A percentile compares a stretch with the other conserved stretches of the same genome.
Conservation (phyloP, 1,284 basidiomycete species). For the Farysia itapuensis region DNA sequence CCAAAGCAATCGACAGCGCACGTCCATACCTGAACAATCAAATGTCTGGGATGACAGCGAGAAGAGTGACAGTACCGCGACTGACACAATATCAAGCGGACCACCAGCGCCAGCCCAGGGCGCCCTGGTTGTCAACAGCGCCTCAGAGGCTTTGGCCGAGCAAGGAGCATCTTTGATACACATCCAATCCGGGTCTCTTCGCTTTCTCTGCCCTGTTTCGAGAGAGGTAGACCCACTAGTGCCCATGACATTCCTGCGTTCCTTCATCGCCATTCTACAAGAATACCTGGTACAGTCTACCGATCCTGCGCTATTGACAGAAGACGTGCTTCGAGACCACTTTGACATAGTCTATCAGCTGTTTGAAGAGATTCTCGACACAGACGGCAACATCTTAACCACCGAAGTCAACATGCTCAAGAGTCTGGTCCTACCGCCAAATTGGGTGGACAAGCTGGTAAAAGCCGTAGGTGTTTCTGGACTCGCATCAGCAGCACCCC, state of each 20-base stretch:
- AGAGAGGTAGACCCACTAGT: conserved; percentile 84
- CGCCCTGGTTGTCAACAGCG: conserved; percentile 11
- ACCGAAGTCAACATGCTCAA: conserved; percentile 53
- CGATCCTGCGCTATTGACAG: conserved; percentile 38
- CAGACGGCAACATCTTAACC: conserved; percentile 51
- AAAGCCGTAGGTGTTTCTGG: conserved; percentile 43
- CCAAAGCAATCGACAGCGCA: background rate
- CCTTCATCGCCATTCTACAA: conserved; percentile 69
- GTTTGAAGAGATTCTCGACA: conserved; percentile 56
- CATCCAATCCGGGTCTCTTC: conserved; percentile 72
- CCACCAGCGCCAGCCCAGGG: conserved; percentile 3
- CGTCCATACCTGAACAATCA: conserved; percentile 15
- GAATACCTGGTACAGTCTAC: conserved; percentile 45
- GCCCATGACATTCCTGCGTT: conserved; percentile 82
- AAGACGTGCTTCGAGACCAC: conserved; percentile 50
- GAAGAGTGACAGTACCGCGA: background rate
- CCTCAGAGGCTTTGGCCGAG: conserved; percentile 40
- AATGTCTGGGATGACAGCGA: conserved; percentile 35
- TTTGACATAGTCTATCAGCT: conserved; percentile 57
- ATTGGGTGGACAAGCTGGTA: conserved; percentile 51
- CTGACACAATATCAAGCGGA: background rate
- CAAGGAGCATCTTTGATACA: conserved; percentile 72
- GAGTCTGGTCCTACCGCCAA: conserved; percentile 51
- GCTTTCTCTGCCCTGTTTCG: conserved; percentile 77
- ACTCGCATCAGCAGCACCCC: conserved; percentile 63